Evolutionary conservation across 1,284 basidiomycete species (phyloP).

Genomic region (Melampsora larici-populina): DNA sequence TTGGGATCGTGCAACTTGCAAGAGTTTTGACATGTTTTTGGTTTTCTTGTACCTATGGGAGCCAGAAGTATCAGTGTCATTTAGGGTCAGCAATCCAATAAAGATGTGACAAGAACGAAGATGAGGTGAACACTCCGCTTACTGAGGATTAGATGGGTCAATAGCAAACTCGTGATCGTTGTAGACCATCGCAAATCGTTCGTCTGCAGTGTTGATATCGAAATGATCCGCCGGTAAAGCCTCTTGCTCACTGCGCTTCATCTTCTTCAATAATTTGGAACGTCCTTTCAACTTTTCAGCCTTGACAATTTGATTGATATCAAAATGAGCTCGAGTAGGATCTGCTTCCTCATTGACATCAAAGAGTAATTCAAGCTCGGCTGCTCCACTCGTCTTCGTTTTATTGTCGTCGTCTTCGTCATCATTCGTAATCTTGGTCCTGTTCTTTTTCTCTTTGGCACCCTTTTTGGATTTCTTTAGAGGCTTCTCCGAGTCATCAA

Average conservation of each 20-base stretch:
- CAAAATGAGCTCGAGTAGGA: constrained; percentile 65
- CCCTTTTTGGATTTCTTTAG: constrained; percentile 33
- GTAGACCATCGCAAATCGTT: constrained; percentile 79
- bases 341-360: constrained; percentile 48
- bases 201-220: constrained; percentile 77
- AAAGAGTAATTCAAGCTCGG: constrained; percentile 46
- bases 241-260: constrained; percentile 57
- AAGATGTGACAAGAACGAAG: not conserved
- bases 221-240: constrained; percentile 64
- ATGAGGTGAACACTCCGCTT: not conserved
- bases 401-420: constrained; percentile 44
- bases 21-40: constrained; percentile 30
- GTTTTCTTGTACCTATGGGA: constrained; percentile 30
- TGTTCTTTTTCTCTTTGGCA: constrained; percentile 42
- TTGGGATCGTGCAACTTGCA: not conserved
- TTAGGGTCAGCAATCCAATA: not conserved
- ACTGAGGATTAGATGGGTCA: constrained; percentile 80
- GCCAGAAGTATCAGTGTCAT: not conserved
- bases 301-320: constrained; percentile 83
- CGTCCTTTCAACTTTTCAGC: constrained; percentile 64
- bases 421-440: not conserved
- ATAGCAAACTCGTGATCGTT: constrained; percentile 91
- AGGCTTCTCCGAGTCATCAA: constrained; percentile 58
- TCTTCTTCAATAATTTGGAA: constrained; percentile 60
- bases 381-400: constrained; percentile 22